These are phyloP conservation scores for Aspergillus bombycis DNA, from an alignment of 2,329 filamentous ascomycete species.

Conservation along the genomic window DNA sequence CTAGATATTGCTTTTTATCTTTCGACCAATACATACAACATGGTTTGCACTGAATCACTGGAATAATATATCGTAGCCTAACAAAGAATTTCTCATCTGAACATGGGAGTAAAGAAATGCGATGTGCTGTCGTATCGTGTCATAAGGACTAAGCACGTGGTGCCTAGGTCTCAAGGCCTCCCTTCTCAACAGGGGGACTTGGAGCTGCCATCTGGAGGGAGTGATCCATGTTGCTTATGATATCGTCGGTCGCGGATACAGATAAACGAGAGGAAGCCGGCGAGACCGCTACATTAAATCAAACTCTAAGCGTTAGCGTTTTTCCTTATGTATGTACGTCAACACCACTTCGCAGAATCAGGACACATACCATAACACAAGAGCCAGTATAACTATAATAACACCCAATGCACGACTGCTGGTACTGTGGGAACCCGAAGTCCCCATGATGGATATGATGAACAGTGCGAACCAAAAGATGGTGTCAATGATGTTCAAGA, in stretches of 20 bases:
- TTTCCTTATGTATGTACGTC: background rate
- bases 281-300: constrained; percentile 7
- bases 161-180: background rate
- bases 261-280: constrained; percentile 18
- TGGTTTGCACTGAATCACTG: too few relatives aligned
- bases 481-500: constrained; percentile 27
- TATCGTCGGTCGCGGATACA: constrained; percentile 19
- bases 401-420: constrained; percentile 25
- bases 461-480: constrained; percentile 31
- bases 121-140: background rate
- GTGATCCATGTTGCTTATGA: constrained; percentile 15
- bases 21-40: too few relatives aligned
- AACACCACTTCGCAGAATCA: too few relatives aligned
- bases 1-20: too few relatives aligned
- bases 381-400: constrained; percentile 18
- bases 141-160: background rate
- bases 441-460: constrained; percentile 26
- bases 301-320: background rate
- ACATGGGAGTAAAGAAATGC: background rate
- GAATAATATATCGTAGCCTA: too few relatives aligned
- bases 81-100: background rate
- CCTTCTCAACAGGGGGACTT: background rate
- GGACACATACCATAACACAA: constrained; percentile 22
- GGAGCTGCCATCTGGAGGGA: background rate
- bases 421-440: constrained; percentile 10